These are phyloP conservation scores for Amphicarpaea edgeworthii DNA, from an alignment of 306 rosid genomes.

Conservation along the genomic window DNA sequence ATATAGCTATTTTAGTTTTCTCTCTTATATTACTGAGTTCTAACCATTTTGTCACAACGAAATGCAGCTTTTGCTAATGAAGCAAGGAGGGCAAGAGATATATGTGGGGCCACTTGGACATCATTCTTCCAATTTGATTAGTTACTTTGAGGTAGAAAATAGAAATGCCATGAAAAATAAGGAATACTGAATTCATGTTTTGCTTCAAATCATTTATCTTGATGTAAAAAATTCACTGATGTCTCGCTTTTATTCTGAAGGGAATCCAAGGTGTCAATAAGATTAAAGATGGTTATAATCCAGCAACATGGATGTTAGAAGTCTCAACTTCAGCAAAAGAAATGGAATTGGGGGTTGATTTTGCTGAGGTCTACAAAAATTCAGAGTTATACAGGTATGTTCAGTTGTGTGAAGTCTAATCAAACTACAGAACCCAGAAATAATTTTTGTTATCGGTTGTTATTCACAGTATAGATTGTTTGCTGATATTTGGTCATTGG, in stretches of 20 bases:
- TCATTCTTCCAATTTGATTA: constrained; percentile 54
- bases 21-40: constrained; percentile 29
- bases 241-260: constrained; percentile 44
- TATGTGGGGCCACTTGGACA: constrained; percentile 64
- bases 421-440: constrained; percentile 14
- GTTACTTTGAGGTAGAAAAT: constrained; percentile 57
- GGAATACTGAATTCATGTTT: constrained; percentile 14
- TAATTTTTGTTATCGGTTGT: not conserved
- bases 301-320: constrained; percentile 68
- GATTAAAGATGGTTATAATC: constrained; percentile 60
- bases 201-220: not conserved
- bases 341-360: constrained; percentile 53
- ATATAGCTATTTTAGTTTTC: not conserved
- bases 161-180: not conserved
- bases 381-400: constrained; percentile 60
- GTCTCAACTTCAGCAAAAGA: constrained; percentile 53
- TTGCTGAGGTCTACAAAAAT: constrained; percentile 50
- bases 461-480: not conserved
- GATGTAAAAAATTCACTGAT: constrained; percentile 1
- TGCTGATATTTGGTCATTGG: constrained; percentile 20
- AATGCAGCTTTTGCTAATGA: constrained; percentile 61
- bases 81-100: constrained; percentile 61
- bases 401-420: not conserved
- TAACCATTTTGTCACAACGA: constrained; percentile 24
- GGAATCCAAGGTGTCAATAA: constrained; percentile 53